Base-by-base conservation (phyloP, 1,284 basidiomycete genomes). In the Rhodotorula sp. region DNA sequence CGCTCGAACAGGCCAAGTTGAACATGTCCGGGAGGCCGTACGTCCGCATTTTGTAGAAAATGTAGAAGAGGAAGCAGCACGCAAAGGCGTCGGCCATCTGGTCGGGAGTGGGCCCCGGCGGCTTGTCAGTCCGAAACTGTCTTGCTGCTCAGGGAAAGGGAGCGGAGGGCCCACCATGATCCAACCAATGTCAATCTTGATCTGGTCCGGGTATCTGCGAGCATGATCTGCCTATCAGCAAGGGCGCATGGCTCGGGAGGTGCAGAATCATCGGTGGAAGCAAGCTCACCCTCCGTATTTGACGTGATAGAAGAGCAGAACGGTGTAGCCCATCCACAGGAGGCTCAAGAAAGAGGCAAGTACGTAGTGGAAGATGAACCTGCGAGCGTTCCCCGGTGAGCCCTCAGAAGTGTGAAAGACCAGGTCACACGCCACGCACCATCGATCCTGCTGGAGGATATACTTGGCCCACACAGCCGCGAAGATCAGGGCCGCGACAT, bases 151-250 rank as follows among this genome's bases (percentile, higher is more conserved):
- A 56, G 26, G 26, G n/a, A 51, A 4, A 3, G n/a, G 21, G 15
- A 54, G 14, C 23, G 6, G 12, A 31, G 1, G 15, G 39, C 69
- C 21, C 31, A 65, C 70, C 62, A 47, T 59, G 10, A 72, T 65
- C 67, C 67, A 72, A 3, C 64, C 70, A 1, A 64, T 58, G 57
- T 72, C 70, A 51, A 72, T 65, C 49, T 68, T 57, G 10, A 71
- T 56, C 39, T 72, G 67, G 21, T 66, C 62, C 2, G 46, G 52
- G 34, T n/a, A 62, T 4, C 51, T 59, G 47, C 6, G 14, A 1
- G 16, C 48, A 23, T 26, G 39, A 18, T 12, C 39, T 43, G 39
- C 10, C 39, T 43, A 14, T 43, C 39, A 43, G 39, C 39, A 43
- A 43, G 39, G 39, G 10, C 39, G 39, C 39, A 43, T 43, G 10